Evolutionary conservation across 345 rosid species (phyloP).

Genomic region (Eucalyptus guilfoylei): DNA sequence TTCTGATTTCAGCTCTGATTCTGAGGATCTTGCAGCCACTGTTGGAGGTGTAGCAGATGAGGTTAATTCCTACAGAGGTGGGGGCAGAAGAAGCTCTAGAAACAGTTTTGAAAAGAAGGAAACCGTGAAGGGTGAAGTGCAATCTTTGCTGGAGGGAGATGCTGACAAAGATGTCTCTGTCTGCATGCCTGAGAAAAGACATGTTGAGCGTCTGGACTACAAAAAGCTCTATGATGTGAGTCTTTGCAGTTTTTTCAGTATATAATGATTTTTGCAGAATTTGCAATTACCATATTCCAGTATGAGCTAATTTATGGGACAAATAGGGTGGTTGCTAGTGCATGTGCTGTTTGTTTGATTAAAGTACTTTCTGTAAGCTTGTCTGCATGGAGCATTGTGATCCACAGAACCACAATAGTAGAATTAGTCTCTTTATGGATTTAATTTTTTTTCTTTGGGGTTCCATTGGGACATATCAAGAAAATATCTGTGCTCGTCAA

Average conservation of each 20-base stretch:
- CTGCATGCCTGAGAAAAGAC: conserved; percentile 40
- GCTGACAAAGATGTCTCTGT: conserved; percentile 17
- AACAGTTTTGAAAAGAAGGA: conserved; percentile 4
- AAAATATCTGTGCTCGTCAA: not conserved
- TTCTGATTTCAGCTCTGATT: conserved; percentile 73
- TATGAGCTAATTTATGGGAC: not conserved
- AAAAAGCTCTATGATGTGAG: conserved; percentile 83
- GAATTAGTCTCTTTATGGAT: not conserved
- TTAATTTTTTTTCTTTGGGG: not conserved
- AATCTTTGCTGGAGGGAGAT: conserved; percentile 22
- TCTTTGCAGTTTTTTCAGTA: not conserved
- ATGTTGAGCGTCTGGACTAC: conserved; percentile 73
- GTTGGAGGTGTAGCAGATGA: conserved; percentile 14
- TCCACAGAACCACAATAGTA: not conserved
- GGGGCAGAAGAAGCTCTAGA: conserved; percentile 1
- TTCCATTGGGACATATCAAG: not conserved
- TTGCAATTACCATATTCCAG: not conserved
- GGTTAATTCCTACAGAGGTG: not conserved
- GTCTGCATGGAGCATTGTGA: not conserved
- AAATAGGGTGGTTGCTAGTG: not conserved
- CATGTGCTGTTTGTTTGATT: not conserved
- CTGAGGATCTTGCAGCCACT: conserved; percentile 49
- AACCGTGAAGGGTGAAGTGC: conserved; percentile 4
- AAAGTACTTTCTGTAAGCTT: not conserved
- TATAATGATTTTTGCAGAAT: not conserved